Evolutionary conservation across 1,284 basidiomycete species (phyloP), one percentile per base, ranked within the genome.

Genomic region (Boletus albobrunnescens): DNA sequence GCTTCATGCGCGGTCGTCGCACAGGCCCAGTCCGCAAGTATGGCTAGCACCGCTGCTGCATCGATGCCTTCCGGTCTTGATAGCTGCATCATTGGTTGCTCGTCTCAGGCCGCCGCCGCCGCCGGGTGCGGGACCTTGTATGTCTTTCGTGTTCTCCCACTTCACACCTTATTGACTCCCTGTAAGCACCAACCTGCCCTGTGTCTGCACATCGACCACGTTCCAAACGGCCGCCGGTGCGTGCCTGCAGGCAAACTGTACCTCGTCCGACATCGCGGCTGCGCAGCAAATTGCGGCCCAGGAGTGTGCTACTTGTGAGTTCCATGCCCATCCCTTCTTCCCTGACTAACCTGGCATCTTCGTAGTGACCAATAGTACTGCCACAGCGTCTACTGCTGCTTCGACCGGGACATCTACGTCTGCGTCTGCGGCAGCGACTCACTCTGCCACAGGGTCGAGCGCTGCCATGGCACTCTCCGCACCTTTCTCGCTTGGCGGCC

Each of bases 231-330:
- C 47, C 1, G 57, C 58, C 13, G 4, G 0, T 0, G 0, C 2
- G 2, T 64, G 62, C 41, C 45, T 64, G 22, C 1, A 9, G 13
- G 8, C 37, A 4, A 61, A 50, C 37, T 64, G 62, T 10, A 44
- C 57, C 0, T 0, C 41, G 0, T 7, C 19, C 0, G 65, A 67
- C 2, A 0, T 52, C 0, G 1, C 17, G 1, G 0, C 48, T 0
- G 62, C 61, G 1, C 0, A 0, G 0, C n/a, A 36, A 20, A 41
- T 63, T 10, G 47, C 60, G 32, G 3, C 10, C 1, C 0, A 14
- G 10, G 37, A 60, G 39, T 63, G 61, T 44, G 39, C 24, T 14
- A 0, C 10, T 3, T 0, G 61, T 65, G 31, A 23, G 60, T 49
- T n/a, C n/a, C 3, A 6, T 40, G 2, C 3, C 9, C 6, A 1